Conservation (phyloP, 2,329 filamentous ascomycete species). For the Trichothecium sympodiale region DNA sequence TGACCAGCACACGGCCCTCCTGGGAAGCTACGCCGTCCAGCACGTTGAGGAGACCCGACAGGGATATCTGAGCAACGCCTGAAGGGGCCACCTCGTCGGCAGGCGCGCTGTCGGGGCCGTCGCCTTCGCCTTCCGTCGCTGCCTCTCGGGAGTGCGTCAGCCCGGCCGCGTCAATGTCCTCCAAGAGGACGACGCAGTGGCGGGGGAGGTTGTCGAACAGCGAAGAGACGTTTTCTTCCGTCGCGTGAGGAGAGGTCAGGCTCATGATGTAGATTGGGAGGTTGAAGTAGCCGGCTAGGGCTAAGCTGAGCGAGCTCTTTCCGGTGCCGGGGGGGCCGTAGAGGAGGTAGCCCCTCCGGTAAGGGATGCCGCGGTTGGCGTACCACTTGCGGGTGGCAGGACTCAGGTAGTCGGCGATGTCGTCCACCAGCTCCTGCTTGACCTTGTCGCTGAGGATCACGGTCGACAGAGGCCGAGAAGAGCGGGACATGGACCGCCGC, state of each 20-base stretch:
- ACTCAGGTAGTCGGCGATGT: slow-evolving; percentile 52
- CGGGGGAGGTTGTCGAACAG: slow-evolving; percentile 58
- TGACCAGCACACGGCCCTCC: slow-evolving; percentile 51
- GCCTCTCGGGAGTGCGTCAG: slow-evolving; percentile 48
- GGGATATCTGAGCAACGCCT: slow-evolving; percentile 38
- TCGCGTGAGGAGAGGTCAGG: slow-evolving; percentile 50
- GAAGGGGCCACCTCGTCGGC: slow-evolving; percentile 5
- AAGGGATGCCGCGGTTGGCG: slow-evolving; percentile 71
- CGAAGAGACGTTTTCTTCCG: slow-evolving; percentile 51
- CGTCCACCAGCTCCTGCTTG: slow-evolving; percentile 48
- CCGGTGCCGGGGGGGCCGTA: slow-evolving; percentile 73
- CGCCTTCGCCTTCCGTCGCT: slow-evolving; percentile 11
- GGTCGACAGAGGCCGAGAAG: slow-evolving; percentile 50
- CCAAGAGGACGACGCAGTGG: slow-evolving; percentile 62
- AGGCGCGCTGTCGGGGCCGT: slow-evolving; percentile 8
- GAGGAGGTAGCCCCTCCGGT: slow-evolving; percentile 73
- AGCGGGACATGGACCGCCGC: slow-evolving; percentile 51
- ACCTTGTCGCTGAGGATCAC: slow-evolving; percentile 51
- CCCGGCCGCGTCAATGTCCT: slow-evolving; percentile 66
- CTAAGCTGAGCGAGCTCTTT: slow-evolving; percentile 62
- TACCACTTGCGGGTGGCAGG: slow-evolving; percentile 66
- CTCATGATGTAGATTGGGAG: slow-evolving; percentile 64
- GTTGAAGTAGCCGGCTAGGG: slow-evolving; percentile 58
- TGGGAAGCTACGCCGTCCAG: slow-evolving; percentile 63
- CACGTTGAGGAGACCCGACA: slow-evolving; percentile 71